Evolutionary conservation across 2,329 filamentous ascomycete species (phyloP).

Genomic region (Colletotrichum karsti): DNA sequence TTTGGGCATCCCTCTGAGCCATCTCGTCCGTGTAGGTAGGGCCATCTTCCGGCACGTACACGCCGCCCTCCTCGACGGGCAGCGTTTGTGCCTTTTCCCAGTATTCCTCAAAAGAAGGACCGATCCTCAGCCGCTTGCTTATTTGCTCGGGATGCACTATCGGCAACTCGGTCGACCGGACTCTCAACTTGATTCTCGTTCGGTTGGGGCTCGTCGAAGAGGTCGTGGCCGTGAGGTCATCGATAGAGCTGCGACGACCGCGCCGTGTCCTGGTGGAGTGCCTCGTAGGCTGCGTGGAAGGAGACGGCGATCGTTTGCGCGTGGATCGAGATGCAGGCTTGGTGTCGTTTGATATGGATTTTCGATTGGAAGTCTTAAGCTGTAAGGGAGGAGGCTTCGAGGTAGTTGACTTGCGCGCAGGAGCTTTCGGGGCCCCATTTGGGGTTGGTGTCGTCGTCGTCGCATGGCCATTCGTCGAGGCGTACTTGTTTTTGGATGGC

Average conservation of each 20-base stretch:
- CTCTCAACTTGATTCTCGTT: slow-evolving; percentile 58
- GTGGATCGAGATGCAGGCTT: slow-evolving; percentile 41
- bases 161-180: slow-evolving; percentile 59
- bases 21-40: slow-evolving; percentile 67
- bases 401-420: slow-evolving; percentile 33
- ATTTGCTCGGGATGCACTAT: slow-evolving; percentile 68
- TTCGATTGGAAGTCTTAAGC: slow-evolving; percentile 39
- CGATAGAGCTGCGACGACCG: slow-evolving; percentile 48
- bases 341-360: slow-evolving; percentile 38
- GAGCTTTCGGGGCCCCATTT: slow-evolving; percentile 37
- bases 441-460: slow-evolving; percentile 38
- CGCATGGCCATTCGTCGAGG: slow-evolving; percentile 38
- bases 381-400: slow-evolving; percentile 24
- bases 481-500: slow-evolving; percentile 37
- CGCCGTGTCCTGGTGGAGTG: slow-evolving; percentile 53
- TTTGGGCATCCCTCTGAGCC: slow-evolving; percentile 72
- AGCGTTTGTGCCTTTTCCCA: slow-evolving; percentile 59
- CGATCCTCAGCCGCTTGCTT: slow-evolving; percentile 61
- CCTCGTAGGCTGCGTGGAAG: slow-evolving; percentile 46
- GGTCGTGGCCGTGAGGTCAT: slow-evolving; percentile 21
- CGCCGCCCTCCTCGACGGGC: slow-evolving; percentile 66
- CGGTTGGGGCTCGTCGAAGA: slow-evolving; percentile 36
- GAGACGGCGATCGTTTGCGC: slow-evolving; percentile 51
- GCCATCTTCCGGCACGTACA: slow-evolving; percentile 63
- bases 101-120: slow-evolving; percentile 65